A percentile compares a stretch with the other conserved stretches of the same genome.
phyloP scores from a whole-genome alignment of 129 eudicot species.

The Flaveria brownii region DNA sequence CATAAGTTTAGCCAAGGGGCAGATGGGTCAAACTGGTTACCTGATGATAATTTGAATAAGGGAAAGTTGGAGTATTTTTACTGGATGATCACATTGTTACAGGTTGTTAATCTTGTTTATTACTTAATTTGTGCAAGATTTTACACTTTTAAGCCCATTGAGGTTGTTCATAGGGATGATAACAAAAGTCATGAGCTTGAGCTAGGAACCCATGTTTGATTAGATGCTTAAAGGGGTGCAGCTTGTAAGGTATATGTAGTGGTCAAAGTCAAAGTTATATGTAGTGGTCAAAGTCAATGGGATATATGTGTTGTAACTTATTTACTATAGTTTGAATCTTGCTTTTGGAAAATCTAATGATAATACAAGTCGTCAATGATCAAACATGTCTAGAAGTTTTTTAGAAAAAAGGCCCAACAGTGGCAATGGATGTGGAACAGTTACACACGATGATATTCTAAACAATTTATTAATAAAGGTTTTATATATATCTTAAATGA shows the following conservation, averaged over 20 bases:
- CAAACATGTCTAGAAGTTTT: background rate
- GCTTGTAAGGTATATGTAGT: conserved; percentile 20
- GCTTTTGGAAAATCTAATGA: background rate
- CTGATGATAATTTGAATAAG: conserved; percentile 66
- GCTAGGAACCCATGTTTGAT: conserved; percentile 40
- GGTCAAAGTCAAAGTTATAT: conserved; percentile 23
- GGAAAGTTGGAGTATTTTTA: conserved; percentile 81
- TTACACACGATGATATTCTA: too few relatives aligned
- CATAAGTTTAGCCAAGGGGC: conserved; percentile 57
- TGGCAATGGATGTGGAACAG: too few relatives aligned
- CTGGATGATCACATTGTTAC: conserved; percentile 81
- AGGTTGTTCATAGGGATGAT: conserved; percentile 34
- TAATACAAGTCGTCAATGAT: background rate
- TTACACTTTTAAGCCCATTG: conserved; percentile 73
- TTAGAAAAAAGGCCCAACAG: too few relatives aligned
- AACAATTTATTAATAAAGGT: too few relatives aligned
- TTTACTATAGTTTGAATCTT: background rate
- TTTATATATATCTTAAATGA: too few relatives aligned
- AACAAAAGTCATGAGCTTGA: conserved; percentile 45
- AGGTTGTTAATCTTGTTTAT: conserved; percentile 58
- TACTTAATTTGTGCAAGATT: conserved; percentile 69
- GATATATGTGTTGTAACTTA: background rate
- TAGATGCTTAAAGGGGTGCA: background rate
- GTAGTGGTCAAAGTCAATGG: background rate
- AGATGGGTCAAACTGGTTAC: conserved; percentile 84